A percentile compares a stretch with the other conserved stretches of the same genome.
phyloP scores from a whole-genome alignment of 208 protist species.

The Leishmania mexicana region DNA sequence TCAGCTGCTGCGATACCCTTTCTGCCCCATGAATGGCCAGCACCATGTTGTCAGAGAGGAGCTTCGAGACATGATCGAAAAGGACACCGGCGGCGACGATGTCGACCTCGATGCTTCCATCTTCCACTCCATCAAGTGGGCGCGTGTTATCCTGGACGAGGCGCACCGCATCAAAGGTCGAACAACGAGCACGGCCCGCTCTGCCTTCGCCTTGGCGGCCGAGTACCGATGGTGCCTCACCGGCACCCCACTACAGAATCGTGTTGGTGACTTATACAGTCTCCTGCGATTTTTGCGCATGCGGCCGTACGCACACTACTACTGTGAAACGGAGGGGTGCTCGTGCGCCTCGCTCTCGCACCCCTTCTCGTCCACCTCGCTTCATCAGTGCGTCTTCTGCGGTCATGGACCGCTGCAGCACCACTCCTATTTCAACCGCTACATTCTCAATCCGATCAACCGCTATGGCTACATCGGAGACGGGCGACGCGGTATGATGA shows the following conservation, averaged over 20 bases:
- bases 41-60: slow-evolving; percentile 73
- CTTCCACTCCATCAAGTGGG: slow-evolving; percentile 89
- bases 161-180: slow-evolving; percentile 92
- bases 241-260: slow-evolving; percentile 97
- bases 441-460: slow-evolving; percentile 95
- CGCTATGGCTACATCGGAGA: slow-evolving; percentile 94
- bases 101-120: slow-evolving; percentile 65
- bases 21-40: slow-evolving; percentile 87
- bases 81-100: slow-evolving; percentile 76
- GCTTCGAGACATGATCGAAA: slow-evolving; percentile 71
- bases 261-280: slow-evolving; percentile 96
- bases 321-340: slow-evolving; percentile 86
- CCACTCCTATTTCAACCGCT: slow-evolving; percentile 93
- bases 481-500: slow-evolving; percentile 84
- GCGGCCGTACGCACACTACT: slow-evolving; percentile 86
- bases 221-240: slow-evolving; percentile 93
- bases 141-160: slow-evolving; percentile 93
- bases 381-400: slow-evolving; percentile 87
- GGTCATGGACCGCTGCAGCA: slow-evolving; percentile 93
- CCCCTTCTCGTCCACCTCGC: slow-evolving; percentile 79
- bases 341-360: slow-evolving; percentile 90
- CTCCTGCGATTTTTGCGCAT: slow-evolving; percentile 96
- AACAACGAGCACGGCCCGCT: slow-evolving; percentile 87
- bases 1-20: slow-evolving; percentile 79
- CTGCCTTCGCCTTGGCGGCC: slow-evolving; percentile 78